phyloP scores from a whole-genome alignment of 257 asterid genomes.

The Fraxinus americana region DNA sequence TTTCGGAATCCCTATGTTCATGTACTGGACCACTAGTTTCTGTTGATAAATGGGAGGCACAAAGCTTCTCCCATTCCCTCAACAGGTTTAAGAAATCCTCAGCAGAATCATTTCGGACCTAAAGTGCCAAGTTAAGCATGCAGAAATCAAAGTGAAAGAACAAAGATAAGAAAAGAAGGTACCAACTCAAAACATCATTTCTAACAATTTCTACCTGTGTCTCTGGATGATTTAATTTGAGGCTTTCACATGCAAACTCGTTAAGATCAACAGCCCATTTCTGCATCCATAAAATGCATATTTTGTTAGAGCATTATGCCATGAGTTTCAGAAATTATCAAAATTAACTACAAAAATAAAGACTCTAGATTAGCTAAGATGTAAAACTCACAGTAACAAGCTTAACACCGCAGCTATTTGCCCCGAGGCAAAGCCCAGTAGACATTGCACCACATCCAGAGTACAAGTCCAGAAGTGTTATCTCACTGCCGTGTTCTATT shows the following conservation, averaged over 20 bases:
- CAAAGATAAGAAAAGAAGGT: not conserved
- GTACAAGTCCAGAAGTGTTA: constrained; percentile 61
- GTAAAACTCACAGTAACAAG: constrained; percentile 61
- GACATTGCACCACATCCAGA: constrained; percentile 98
- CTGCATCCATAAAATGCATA: constrained; percentile 30
- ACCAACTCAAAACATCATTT: not conserved
- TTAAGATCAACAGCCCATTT: constrained; percentile 91
- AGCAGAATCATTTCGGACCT: constrained; percentile 75
- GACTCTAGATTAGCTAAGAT: not conserved
- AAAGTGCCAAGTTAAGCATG: not conserved
- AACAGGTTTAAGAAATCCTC: constrained; percentile 53
- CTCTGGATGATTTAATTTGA: constrained; percentile 72
- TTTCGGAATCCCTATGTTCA: constrained; percentile 11
- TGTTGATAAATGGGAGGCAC: constrained; percentile 39
- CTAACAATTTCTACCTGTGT: constrained; percentile 51
- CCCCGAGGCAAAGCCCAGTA: constrained; percentile 81
- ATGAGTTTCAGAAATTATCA: not conserved
- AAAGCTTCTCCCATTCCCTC: constrained; percentile 71
- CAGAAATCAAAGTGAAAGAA: not conserved
- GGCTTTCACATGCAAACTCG: constrained; percentile 63
- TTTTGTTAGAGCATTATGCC: not conserved
- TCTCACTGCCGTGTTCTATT: constrained; percentile 36
- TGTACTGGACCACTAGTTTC: constrained; percentile 25
- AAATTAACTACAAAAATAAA: not conserved
- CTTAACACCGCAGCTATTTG: constrained; percentile 57